These are phyloP conservation scores for Tylopilus rubrobrunneus DNA, from an alignment of 768 basidiomycete species.

Conservation along the genomic window DNA sequence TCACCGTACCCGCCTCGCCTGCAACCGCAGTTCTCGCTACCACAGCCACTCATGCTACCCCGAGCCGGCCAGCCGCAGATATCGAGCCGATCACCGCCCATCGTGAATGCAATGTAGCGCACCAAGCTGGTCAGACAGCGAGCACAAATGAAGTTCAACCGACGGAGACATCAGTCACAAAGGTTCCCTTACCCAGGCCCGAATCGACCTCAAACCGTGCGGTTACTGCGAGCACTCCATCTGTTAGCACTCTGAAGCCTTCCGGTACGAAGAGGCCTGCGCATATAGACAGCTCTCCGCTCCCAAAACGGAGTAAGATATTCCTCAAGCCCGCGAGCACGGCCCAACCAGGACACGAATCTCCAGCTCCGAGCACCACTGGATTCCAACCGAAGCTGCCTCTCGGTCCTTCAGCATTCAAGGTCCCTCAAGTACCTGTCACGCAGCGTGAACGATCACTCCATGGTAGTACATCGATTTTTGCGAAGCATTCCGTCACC, in stretches of 20 bases:
- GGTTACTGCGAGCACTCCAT: background rate
- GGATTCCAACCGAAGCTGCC: background rate
- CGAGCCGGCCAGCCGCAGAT: background rate
- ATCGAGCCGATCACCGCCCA: background rate
- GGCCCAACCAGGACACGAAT: background rate
- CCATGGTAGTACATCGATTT: background rate
- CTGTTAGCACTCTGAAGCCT: background rate
- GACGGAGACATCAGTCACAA: background rate
- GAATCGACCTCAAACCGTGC: background rate
- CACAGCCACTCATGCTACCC: background rate
- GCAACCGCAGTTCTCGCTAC: background rate
- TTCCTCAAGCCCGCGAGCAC: background rate
- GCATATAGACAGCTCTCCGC: constrained; percentile 17
- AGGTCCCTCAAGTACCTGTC: constrained; percentile 7
- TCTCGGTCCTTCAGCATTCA: constrained; percentile 1
- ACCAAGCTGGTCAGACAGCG: background rate
- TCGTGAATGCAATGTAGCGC: background rate
- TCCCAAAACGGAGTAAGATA: constrained; percentile 14
- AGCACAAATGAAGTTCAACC: background rate
- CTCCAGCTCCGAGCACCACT: background rate
- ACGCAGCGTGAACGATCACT: background rate
- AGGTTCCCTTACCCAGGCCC: background rate
- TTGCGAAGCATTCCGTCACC: background rate
- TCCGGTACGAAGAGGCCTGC: constrained; percentile 13
- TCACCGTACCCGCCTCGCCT: background rate